These are phyloP conservation scores for Prunus persica DNA, from an alignment of 306 rosid species.

Conservation along the genomic window Prunus_persica_NCBIv2 NC_034011.1:21957501-21958000, in stretches of 20 bases:
- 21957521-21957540: constrained; percentile 26
- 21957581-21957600: constrained; percentile 44
- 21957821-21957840: not conserved
- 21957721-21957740: constrained; percentile 43
- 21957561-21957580: constrained; percentile 42
- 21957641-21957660: constrained; percentile 59
- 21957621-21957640: constrained; percentile 49
- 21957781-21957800: constrained; percentile 58
- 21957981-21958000: not conserved
- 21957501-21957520: constrained; percentile 30
- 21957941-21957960: not conserved
- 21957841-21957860: constrained; percentile 21
- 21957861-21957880: constrained; percentile 19
- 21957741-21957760: constrained; percentile 54
- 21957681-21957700: constrained; percentile 68
- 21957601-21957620: constrained; percentile 45
- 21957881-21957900: constrained; percentile 22
- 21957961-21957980: not conserved
- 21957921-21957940: constrained; percentile 44
- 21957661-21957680: constrained; percentile 68
- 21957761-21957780: constrained; percentile 70
- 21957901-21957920: constrained; percentile 43
- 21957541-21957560: constrained; percentile 63
- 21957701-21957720: constrained; percentile 60
- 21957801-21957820: constrained; percentile 7